Conservation (phyloP, 805 yeast species). For the Candida wancherniae region DNA sequence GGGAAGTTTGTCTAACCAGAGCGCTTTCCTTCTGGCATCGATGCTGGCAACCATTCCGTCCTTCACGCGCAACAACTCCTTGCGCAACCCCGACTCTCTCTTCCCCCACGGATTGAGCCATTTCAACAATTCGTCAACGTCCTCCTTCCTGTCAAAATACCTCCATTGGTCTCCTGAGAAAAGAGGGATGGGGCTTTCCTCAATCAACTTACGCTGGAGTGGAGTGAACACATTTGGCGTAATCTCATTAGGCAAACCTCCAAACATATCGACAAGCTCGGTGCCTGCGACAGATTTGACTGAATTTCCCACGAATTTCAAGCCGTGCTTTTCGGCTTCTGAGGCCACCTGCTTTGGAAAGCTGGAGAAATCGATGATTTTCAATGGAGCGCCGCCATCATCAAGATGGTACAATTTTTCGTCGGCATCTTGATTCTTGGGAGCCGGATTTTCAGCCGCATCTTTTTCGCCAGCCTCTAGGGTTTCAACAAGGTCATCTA, state of each 20-base stretch:
- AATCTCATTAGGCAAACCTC: conserved; percentile 12
- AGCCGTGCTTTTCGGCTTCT: conserved; percentile 25
- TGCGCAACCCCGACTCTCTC: conserved; percentile 61
- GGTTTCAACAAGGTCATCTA: conserved; percentile 10
- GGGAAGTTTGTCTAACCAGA: conserved; percentile 40
- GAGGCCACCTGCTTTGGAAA: conserved; percentile 22
- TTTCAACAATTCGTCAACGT: conserved; percentile 48
- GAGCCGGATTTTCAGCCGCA: conserved; percentile 1
- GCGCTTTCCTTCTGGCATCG: conserved; percentile 51
- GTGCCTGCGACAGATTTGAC: conserved; percentile 10
- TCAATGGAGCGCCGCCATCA: conserved; percentile 7
- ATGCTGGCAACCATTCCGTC: conserved; percentile 54
- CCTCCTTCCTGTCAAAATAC: conserved; percentile 57
- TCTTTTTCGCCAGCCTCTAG: conserved; percentile 5
- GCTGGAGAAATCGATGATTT: conserved; percentile 21
- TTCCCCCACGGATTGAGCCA: conserved; percentile 76
- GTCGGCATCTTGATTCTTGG: conserved; percentile 1
- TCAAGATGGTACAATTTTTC: conserved; percentile 6
- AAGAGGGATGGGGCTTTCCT: conserved; percentile 59
- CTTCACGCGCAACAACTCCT: conserved; percentile 52
- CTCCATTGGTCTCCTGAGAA: conserved; percentile 60
- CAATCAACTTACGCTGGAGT: conserved; percentile 58
- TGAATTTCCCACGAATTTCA: conserved; percentile 23
- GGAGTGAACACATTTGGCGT: conserved; percentile 24
- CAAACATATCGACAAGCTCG: conserved; percentile 10